phyloP scores from a whole-genome alignment of 768 basidiomycete species.

The Astraeus odoratus region DNA sequence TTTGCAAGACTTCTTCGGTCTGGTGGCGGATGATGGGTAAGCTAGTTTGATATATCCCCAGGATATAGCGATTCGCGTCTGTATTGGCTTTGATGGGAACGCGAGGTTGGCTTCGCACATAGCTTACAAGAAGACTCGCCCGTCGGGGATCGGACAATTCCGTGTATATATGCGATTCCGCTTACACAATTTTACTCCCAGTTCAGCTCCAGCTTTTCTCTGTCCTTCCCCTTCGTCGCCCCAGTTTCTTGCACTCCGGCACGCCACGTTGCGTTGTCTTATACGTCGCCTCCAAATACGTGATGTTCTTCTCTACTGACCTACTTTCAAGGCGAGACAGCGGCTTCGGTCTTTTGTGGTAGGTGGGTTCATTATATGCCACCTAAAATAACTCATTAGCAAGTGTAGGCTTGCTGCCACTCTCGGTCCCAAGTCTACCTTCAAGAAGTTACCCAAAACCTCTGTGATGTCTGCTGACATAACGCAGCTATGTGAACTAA shows the following conservation, averaged over 20 bases:
- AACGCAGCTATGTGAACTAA: conserved; percentile 69
- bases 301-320: conserved; percentile 86
- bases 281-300: background rate
- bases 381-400: conserved; percentile 4
- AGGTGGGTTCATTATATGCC: conserved; percentile 4
- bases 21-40: conserved; percentile 44
- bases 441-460: conserved; percentile 75
- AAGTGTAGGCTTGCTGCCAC: conserved; percentile 80
- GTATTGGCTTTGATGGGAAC: conserved; percentile 6
- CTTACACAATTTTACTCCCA: conserved; percentile 9
- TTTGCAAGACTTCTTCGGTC: conserved; percentile 56
- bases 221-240: background rate
- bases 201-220: conserved; percentile 1
- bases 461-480: conserved; percentile 86
- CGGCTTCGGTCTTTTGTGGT: conserved; percentile 89
- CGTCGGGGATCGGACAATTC: conserved; percentile 7
- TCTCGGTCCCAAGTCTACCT: conserved; percentile 78
- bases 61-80: conserved; percentile 4
- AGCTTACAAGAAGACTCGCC: conserved; percentile 9
- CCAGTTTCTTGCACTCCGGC: conserved; percentile 2
- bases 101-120: conserved; percentile 16
- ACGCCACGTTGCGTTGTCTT: background rate
- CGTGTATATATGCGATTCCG: background rate
- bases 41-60: conserved; percentile 26
- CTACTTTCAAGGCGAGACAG: conserved; percentile 76